phyloP scores from a whole-genome alignment of 2,329 filamentous ascomycete species.

The Diaporthe capsici region DNA sequence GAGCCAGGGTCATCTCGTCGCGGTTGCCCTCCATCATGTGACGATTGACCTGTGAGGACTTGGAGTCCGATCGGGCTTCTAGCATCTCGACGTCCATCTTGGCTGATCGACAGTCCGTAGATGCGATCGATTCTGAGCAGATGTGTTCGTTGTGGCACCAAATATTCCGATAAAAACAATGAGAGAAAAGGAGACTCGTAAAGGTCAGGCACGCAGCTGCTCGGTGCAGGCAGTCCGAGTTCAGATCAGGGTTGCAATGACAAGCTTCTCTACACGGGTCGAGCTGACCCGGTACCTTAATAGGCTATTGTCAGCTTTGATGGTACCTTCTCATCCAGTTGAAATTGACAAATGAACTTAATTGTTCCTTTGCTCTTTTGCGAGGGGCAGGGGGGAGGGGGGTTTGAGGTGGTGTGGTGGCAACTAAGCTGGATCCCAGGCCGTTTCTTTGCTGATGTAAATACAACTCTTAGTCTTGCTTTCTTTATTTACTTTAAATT shows the following conservation, averaged over 20 bases:
- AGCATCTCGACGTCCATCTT: conserved; percentile 3
- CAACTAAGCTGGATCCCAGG: neutral
- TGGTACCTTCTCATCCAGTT: neutral
- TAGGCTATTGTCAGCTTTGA: neutral
- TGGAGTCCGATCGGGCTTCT: neutral
- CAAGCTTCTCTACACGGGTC: neutral
- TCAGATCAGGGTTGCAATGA: neutral
- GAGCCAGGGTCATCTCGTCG: neutral
- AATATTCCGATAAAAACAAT: neutral
- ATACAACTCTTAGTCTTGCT: no score
- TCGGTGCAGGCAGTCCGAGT: neutral
- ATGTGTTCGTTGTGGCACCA: neutral
- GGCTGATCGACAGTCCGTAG: neutral
- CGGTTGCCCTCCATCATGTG: neutral
- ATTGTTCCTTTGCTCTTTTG: neutral
- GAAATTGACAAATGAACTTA: neutral
- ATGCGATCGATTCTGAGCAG: neutral
- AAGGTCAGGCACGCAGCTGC: neutral
- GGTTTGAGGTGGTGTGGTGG: no score
- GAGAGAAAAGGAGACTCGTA: neutral
- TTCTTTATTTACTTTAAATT: accelerated
- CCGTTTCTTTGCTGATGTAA: neutral
- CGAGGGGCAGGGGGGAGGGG: neutral
- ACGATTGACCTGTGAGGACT: neutral
- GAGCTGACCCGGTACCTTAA: neutral